Base-by-base conservation (phyloP, 352 stramenopile genomes). In the Phytophthora parvispora region DNA sequence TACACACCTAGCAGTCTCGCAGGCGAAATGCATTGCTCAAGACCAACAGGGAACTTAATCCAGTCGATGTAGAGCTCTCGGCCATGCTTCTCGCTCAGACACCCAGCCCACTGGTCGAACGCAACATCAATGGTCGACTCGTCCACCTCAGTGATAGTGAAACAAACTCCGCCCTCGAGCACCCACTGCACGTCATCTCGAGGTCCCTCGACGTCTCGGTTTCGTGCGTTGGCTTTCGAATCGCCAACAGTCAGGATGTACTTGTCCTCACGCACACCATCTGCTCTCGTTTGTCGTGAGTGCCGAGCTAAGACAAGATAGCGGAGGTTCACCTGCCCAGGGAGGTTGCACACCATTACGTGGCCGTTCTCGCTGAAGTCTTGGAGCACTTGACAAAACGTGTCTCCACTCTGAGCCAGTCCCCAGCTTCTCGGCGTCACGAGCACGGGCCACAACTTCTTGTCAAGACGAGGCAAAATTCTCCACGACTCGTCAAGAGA, bases 41-140 rank as follows among this genome's bases (percentile, higher is more conserved):
- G 40, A 31, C 45, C 22, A 51, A 80, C 75, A 50, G 81, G 65
- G 27, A 87, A 80, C 36, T 55, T 65, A 51, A 69, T 62, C 32
- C 69, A 83, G 31, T 84, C 75, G 40, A 81, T 67, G 67, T 83
- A 77, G 24, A 86, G 34, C 20, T 79, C 75, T 48, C 67, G 71
- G 28, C 72, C 74, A 32, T 81, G 72, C 28, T 70, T 61, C 34
- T 77, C 64, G 50, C 38, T 88, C 10, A 77, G 24, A 27, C 67
- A 81, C 32, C 29, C 55, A 28, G 67, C 49, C 32, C 53, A 74
- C 25, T 79, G 72, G 27, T 79, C 57, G 57, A 71, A 78, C 40
- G 63, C 43, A 7, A 75, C 52, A 18, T 75, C 62, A n/a, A 69
- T 51, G 12, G 42, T 55, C 1, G 49, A 50, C 24, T 64, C 36